phyloP scores from a whole-genome alignment of 1,284 basidiomycete species.

The Trichosporon asahii region DNA sequence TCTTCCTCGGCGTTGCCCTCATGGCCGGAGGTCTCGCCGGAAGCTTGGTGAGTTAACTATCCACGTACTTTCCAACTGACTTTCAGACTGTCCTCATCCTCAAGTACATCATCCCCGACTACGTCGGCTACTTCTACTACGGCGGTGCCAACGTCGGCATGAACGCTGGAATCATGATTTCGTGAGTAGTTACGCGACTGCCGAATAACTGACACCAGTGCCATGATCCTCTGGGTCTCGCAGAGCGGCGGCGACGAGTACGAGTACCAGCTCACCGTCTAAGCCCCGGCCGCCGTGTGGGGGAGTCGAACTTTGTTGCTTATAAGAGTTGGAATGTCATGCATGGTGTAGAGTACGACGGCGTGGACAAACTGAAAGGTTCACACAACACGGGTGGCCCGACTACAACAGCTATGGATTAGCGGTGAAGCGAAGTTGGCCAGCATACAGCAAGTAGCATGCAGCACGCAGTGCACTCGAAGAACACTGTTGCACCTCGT shows the following conservation, averaged over 20 bases:
- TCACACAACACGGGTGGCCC: too few relatives aligned
- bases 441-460: too few relatives aligned
- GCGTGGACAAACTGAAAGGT: too few relatives aligned
- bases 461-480: too few relatives aligned
- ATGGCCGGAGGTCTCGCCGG: constrained; percentile 96
- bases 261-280: constrained; percentile 52
- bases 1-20: constrained; percentile 93
- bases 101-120: constrained; percentile 79
- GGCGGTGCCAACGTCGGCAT: constrained; percentile 92
- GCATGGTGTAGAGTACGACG: not conserved
- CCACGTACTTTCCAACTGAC: constrained; percentile 1
- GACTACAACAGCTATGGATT: too few relatives aligned
- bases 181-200: constrained; percentile 31
- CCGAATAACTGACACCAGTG: constrained; percentile 31
- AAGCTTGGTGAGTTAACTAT: constrained; percentile 77
- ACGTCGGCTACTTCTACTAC: constrained; percentile 82
- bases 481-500: too few relatives aligned
- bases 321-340: not conserved
- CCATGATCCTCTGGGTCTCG: constrained; percentile 51
- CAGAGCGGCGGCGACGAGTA: constrained; percentile 53
- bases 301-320: not conserved
- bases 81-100: constrained; percentile 79
- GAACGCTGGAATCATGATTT: constrained; percentile 86
- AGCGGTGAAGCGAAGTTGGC: too few relatives aligned
- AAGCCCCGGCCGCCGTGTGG: not conserved